Base-by-base conservation (phyloP, 164 flowering plant species). In the Umbellularia californica region DNA sequence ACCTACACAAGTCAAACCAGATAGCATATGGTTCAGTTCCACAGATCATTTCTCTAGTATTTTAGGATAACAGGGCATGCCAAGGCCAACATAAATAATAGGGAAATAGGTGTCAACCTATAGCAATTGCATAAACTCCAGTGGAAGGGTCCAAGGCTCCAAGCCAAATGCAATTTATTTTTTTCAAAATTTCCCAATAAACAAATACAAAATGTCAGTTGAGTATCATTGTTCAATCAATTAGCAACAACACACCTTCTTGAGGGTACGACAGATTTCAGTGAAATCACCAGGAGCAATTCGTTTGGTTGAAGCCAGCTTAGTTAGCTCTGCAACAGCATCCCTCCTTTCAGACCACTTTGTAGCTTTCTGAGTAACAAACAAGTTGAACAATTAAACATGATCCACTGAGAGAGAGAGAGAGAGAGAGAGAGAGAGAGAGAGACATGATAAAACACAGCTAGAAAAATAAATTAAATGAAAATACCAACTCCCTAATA, bases 271-370 rank as follows among this genome's bases (percentile, higher is more conserved):
- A 77, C 93, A 88, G 69, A 94, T 80, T 91, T 96, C 99, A 58
- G 90, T 76, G 77, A 94, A 96, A 86, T 96, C 99, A 74, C 98
- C 99, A 75, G 97, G 94, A 55, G 98, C 94, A 70, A 96, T 96
- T 80, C 77, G 90, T 78, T 89, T 94, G 12, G 93, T 89, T 50
- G 98, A 94, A 74, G 98, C 95, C 80, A 96, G 97, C 74, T 92
- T 92, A 50, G 94, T 91, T 60, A 96, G 86, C 82, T 96, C 97
- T 30, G 93, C 93, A 77, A 94, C 98, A 72, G 97, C 98, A 68
- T 94, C 98, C 81, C 92, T 96, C 73, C 99, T 76, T 80, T 96
- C 99, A 55, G 94, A 90, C 99, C 99, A 94, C 80, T 96, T 96
- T 64, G 94, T 72, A 75, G 97, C 97, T 96, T 96, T 96, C 99